phyloP scores from a whole-genome alignment of 441 rosid genomes.

The Pelargonium fulgidum region DNA sequence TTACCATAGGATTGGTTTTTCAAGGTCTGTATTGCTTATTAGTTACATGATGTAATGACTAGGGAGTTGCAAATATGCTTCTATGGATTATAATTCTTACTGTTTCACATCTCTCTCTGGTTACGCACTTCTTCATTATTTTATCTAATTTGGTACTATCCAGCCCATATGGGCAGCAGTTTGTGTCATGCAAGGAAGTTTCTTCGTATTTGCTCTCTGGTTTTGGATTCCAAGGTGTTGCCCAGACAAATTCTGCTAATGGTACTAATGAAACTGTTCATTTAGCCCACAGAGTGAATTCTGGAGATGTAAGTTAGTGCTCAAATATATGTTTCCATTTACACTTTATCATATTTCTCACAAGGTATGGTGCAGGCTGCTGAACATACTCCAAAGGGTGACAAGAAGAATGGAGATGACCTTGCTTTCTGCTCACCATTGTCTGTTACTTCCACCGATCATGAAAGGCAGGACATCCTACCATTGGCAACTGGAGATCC shows the following conservation, averaged over 20 bases:
- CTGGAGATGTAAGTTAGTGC: constrained; percentile 26
- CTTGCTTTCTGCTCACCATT: constrained; percentile 24
- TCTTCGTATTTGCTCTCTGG: constrained; percentile 33
- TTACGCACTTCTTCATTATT: constrained; percentile 13
- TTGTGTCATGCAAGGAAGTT: constrained; percentile 50
- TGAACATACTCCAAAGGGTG: constrained; percentile 22
- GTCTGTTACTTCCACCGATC: constrained; percentile 26
- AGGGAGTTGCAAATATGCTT: neutral
- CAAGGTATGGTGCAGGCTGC: constrained; percentile 25
- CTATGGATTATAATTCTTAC: constrained; percentile 2
- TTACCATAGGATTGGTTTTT: too few relatives aligned
- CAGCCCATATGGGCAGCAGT: constrained; percentile 53
- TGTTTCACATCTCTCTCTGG: neutral
- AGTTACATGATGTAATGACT: neutral
- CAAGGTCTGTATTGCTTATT: neutral
- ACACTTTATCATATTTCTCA: constrained; percentile 12
- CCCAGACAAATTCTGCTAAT: constrained; percentile 16
- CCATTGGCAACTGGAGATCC: constrained; percentile 16
- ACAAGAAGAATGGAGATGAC: constrained; percentile 23
- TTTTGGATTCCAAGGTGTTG: constrained; percentile 26
- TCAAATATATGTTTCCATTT: constrained; percentile 1
- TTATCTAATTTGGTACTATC: constrained; percentile 21
- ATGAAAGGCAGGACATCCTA: constrained; percentile 20
- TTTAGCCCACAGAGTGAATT: constrained; percentile 17
- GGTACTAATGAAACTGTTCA: constrained; percentile 18